A percentile compares a stretch with the other conserved stretches of the same genome.
Conservation (phyloP, 441 rosid genomes). For the Erodium texanum region DNA sequence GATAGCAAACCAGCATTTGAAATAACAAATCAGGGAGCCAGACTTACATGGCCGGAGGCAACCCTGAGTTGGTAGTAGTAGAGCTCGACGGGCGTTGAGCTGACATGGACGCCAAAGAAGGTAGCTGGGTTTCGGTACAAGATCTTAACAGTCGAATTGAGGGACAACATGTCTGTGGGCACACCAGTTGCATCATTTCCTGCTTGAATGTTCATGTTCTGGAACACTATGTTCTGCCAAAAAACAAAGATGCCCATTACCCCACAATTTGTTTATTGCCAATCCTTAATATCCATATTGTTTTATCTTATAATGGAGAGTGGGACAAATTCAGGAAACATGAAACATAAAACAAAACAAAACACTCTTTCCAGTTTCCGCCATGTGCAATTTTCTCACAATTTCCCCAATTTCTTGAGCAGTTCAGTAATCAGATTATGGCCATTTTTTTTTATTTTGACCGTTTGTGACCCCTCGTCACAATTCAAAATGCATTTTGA, state of each 20-base stretch:
- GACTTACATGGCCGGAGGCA: constrained; percentile 67
- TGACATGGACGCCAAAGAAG: constrained; percentile 86
- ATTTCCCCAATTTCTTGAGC: background rate
- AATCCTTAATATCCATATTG: background rate
- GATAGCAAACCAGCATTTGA: background rate
- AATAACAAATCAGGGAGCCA: background rate
- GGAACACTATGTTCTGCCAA: constrained; percentile 67
- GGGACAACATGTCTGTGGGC: constrained; percentile 79
- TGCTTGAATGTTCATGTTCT: constrained; percentile 67
- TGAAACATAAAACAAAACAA: background rate
- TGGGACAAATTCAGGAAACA: background rate
- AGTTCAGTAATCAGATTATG: background rate
- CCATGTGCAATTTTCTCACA: background rate
- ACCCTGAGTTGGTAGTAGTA: constrained; percentile 61
- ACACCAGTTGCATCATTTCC: constrained; percentile 78
- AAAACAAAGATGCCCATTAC: background rate
- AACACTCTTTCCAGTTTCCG: background rate
- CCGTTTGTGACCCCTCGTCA: background rate
- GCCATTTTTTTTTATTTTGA: background rate
- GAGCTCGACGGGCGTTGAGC: constrained; percentile 59
- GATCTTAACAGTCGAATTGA: constrained; percentile 84
- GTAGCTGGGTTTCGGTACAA: constrained; percentile 69
- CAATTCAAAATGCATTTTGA: no score
- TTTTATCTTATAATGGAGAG: background rate
- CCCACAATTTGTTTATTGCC: constrained; percentile 1